Conservation (phyloP, 257 asterid genomes). For the Cruciata laevipes region DNA sequence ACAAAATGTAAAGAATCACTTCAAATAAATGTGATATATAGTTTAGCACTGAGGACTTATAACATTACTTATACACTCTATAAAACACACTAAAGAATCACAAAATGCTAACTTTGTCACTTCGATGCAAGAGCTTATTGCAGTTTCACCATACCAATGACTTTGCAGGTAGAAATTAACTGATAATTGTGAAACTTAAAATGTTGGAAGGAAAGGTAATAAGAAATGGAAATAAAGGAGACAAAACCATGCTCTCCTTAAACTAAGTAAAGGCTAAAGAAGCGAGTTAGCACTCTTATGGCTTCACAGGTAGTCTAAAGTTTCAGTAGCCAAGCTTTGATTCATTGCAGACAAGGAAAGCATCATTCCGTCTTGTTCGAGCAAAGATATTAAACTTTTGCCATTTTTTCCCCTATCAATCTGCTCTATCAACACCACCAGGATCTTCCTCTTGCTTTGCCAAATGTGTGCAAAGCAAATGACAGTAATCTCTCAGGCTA, state of each 20-base stretch:
- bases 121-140: neutral
- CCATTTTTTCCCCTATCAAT: neutral
- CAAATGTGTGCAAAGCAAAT: neutral
- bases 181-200: neutral
- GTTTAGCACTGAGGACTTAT: neutral
- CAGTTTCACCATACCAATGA: neutral
- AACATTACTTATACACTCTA: neutral
- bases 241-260: neutral
- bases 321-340: neutral
- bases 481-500: constrained; percentile 44
- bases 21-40: too few species aligned
- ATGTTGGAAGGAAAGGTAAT: neutral
- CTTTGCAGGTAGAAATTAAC: neutral
- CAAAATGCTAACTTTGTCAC: neutral
- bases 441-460: neutral
- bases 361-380: neutral
- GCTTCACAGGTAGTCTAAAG: neutral
- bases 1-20: too few species aligned
- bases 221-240: neutral
- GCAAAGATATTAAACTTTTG: neutral
- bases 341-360: neutral
- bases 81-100: neutral
- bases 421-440: neutral
- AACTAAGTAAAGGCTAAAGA: neutral
- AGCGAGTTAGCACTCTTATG: neutral